Conservation (phyloP, 257 asterid species). For the Solanum boliviense region DNA sequence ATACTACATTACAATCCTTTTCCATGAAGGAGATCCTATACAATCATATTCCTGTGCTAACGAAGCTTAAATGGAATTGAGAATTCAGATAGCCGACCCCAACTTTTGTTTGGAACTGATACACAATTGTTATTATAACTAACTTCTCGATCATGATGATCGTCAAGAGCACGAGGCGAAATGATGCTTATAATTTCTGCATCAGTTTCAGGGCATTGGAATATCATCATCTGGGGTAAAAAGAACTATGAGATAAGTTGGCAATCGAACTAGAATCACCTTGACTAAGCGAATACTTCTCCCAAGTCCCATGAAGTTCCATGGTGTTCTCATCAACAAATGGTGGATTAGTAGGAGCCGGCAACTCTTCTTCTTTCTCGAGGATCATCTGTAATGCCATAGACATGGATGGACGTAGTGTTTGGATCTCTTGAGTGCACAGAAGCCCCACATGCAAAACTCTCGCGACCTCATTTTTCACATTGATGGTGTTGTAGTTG, state of each 20-base stretch:
- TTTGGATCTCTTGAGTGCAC: slow-evolving; percentile 8
- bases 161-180: neutral
- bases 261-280: slow-evolving; percentile 14
- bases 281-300: neutral
- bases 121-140: neutral
- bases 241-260: slow-evolving; percentile 18
- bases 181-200: neutral
- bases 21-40: neutral
- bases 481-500: neutral
- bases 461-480: neutral
- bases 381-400: slow-evolving; percentile 4
- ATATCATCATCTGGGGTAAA: slow-evolving; percentile 22
- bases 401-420: slow-evolving; percentile 7
- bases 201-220: neutral
- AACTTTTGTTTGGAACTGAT: neutral
- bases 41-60: neutral
- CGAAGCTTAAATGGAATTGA: neutral
- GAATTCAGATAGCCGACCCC: neutral
- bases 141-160: neutral
- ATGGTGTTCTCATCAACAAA: slow-evolving; percentile 25
- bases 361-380: slow-evolving; percentile 5
- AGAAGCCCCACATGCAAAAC: slow-evolving; percentile 8
- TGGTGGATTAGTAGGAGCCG: slow-evolving; percentile 9
- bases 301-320: slow-evolving; percentile 17
- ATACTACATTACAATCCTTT: neutral